phyloP scores from a whole-genome alignment of 768 basidiomycete genomes.

The Paxillus rubicundulus region DNA sequence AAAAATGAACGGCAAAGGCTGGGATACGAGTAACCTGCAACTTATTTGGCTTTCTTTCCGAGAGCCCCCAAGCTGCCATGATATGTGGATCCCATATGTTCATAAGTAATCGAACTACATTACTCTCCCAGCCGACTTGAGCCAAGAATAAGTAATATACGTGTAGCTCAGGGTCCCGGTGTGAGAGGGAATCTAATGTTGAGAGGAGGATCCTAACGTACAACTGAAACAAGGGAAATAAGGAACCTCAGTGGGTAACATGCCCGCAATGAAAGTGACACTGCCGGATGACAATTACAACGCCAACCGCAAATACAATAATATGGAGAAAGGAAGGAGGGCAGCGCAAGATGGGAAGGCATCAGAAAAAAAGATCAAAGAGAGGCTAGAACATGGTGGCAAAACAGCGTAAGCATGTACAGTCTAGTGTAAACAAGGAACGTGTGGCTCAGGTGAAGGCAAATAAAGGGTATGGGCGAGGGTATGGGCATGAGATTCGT shows the following conservation, averaged over 20 bases:
- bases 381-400: not conserved
- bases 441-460: not conserved
- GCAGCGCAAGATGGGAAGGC: constrained; percentile 4
- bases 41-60: not conserved
- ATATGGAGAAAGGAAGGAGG: not conserved
- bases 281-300: constrained; percentile 22
- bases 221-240: constrained; percentile 15
- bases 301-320: constrained; percentile 20
- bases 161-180: constrained; percentile 12
- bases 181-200: constrained; percentile 11
- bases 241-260: not conserved
- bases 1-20: constrained; percentile 57
- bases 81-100: constrained; percentile 11
- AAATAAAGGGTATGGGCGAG: not conserved
- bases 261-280: constrained; percentile 7
- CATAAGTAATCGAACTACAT: constrained; percentile 17
- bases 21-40: constrained; percentile 46
- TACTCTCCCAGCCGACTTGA: constrained; percentile 13
- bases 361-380: constrained; percentile 8
- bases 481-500: not conserved
- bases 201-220: constrained; percentile 16
- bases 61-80: constrained; percentile 5
- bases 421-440: constrained; percentile 4
- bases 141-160: constrained; percentile 4
- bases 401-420: constrained; percentile 10